Evolutionary conservation across 176 grass and related monocot species (phyloP), one percentile per base, ranked within the genome.

Genomic region (Poa pratensis): DNA sequence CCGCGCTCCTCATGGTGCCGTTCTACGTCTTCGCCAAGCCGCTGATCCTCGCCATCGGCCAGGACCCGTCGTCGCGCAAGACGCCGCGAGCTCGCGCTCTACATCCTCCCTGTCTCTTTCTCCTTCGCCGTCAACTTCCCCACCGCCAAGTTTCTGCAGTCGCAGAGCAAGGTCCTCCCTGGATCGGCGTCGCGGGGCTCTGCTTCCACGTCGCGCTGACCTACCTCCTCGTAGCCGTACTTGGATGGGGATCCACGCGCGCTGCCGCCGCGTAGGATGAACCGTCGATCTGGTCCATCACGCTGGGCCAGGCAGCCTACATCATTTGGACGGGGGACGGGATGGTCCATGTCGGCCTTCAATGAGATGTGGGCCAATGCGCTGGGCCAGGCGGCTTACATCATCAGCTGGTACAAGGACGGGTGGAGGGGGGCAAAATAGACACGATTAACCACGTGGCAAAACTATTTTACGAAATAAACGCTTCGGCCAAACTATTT

Each of bases 31-130:
- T 94, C 6, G 83, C 92, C 3, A 77, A 84, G n/a, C 89, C 89
- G 7, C 62, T 87, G n/a, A 83, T 94, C 3, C 32, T 73, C 1
- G 75, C 81, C n/a, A 3, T 91, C 54, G 89, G 92, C 35, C 92
- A 94, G 83, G 89, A 94, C 18, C n/a, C 70, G 20, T 17, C 32
- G 82, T 92, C 6, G 90, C 90, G 48, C 77, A 58, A 37, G 87
- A 78, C 23, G 42, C 91, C 39, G 88, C 28, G 9, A 45, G 57
- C 12, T 90, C 79, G 6, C 82, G 1, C 10, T 85, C 73, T 66
- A 64, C 79, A 74, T 90, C 85, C 24, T 88, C 79, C 88, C 91
- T 0, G 84, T 67, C 66, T 77, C 85, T 3, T 1, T 67, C 0
- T 67, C 53, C 53, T 57, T 9, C 18, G 53, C 53, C 1, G 53